Base-by-base conservation (phyloP, 164 flowering plant genomes). In the Stephania yunnanensis region DNA sequence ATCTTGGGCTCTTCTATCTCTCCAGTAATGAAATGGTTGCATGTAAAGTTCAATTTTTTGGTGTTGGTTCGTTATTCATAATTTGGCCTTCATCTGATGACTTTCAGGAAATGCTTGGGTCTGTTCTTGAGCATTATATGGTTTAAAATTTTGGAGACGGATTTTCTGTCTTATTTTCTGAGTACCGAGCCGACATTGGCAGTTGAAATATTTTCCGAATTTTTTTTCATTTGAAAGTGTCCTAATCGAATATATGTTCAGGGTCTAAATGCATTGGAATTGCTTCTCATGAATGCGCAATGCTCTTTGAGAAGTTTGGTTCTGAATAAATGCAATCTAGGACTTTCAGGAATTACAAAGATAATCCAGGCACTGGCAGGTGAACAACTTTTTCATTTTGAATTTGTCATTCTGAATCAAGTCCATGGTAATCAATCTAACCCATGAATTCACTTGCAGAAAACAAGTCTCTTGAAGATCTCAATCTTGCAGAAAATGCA, bases 401-500 rank as follows among this genome's bases (percentile, higher is more conserved):
- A 9, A 58, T 73, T 42, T 25, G 10, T 73, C 58, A 46, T 20
- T 69, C 63, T 52, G 22, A 19, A 9, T 20, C 48, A 17, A 42
- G 4, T 70, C 48, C 13, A 8, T 73, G 22, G 22, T 29, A 77
- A 13, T 53, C 72, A 71, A 30, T 69, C 52, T 61, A 53, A 58
- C 75, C 45, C 17, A 73, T 31, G 63, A 22, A 61, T 68, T 79
- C 46, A 69, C 20, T 77, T 61, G 77, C 87, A 92, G 95, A 76
- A 53, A 92, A 93, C 68, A 53, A 78, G 42, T 77, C 82, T 66
- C 81, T 95, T 42, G 92, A 92, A 75, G 99, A 95, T 81, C 94
- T 95, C 77, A 81, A 86, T 85, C 89, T 95, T 65, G 87, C 92
- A 65, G 90, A 82, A 79, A 95, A 92, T 86, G 81, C 75, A 20